Evolutionary conservation across 345 rosid species (phyloP), one percentile per base, ranked within the genome.

Genomic region (Salix suchowensis): DNA sequence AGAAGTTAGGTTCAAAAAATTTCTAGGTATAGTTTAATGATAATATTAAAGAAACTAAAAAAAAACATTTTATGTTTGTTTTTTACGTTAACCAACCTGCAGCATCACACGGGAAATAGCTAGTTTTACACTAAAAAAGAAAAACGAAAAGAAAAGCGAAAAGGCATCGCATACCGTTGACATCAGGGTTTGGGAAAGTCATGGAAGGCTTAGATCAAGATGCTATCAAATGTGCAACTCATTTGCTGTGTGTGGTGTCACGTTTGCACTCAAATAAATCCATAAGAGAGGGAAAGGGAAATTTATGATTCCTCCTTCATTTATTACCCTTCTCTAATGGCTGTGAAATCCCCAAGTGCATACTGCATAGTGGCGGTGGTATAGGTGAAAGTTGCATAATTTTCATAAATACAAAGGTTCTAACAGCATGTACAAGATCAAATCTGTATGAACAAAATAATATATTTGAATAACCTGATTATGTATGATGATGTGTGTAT

Each of bases 351-450:
- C 71, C 66, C 2, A 24, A 9, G 23, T 11, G 1, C 46, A 3
- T 11, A 42, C 4, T 0, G 13, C 46, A 3, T 11, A 11, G 14
- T 2, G 13, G 46, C 3, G 44, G 44, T 30, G n/a, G 72, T 55
- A 39, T 37, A n/a, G 19, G 13, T n/a, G 61, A 9, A 26, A 52
- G 23, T 46, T 23, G 71, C 14, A 19, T 30, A 2, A 37, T 14
- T 72, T 37, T 23, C 44, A 52, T 52, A 72, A 34, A 58, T 52
- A 73, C 42, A 65, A 23, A 23, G 58, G 58, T 65, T 65, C 66
- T 66, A 65, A 50, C 54, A 42, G 15, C 67, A 73, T 60, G 69
- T 73, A 78, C 74, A 78, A 55, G 36, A 78, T 40, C 65, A 32
- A 39, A 71, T 61, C 39, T 36, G 7, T 67, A 78, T 72, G 55